These are phyloP conservation scores for Chlamydomonas sp. DNA, from an alignment of 139 green algal genomes.

Conservation along the genomic window DNA sequence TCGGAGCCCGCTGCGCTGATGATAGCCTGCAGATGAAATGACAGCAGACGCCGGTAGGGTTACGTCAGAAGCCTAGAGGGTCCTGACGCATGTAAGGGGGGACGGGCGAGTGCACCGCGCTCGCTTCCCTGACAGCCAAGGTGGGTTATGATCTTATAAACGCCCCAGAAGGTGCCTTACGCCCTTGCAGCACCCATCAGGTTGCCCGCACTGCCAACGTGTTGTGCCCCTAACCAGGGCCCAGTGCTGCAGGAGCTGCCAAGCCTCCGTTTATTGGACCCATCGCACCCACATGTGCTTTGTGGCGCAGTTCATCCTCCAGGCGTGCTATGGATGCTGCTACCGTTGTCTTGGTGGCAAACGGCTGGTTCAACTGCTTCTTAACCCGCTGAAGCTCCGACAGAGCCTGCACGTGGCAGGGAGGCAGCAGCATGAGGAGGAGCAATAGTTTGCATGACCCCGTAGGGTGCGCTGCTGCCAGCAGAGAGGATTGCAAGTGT, in stretches of 20 bases:
- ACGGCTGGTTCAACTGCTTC: conserved; percentile 47
- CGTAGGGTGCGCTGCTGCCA: no score
- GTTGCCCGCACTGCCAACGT: not conserved
- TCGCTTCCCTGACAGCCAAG: no score
- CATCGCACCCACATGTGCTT: conserved; percentile 38
- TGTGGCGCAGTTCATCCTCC: conserved; percentile 45
- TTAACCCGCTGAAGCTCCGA: conserved; percentile 52
- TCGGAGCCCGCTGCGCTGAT: not conserved
- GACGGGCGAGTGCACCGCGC: no score
- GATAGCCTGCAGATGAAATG: conserved; percentile 4
- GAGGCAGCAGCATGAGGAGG: not conserved
- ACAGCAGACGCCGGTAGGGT: not conserved
- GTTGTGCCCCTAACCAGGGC: not conserved
- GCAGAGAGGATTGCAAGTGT: not conserved
- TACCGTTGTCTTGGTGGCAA: conserved; percentile 37
- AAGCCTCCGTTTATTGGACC: not conserved
- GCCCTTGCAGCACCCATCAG: not conserved
- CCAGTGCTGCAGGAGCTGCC: no score
- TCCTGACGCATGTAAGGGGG: no score
- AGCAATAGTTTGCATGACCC: no score
- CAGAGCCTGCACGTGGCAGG: conserved; percentile 41
- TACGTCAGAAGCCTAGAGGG: not conserved
- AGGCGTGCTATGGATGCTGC: conserved; percentile 41
- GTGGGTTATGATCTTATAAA: no score
- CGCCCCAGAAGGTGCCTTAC: not conserved